These are phyloP conservation scores for Marchantia polymorpha DNA, from an alignment of 225 moss, liverwort and hornwort species.

Conservation along the genomic window DNA sequence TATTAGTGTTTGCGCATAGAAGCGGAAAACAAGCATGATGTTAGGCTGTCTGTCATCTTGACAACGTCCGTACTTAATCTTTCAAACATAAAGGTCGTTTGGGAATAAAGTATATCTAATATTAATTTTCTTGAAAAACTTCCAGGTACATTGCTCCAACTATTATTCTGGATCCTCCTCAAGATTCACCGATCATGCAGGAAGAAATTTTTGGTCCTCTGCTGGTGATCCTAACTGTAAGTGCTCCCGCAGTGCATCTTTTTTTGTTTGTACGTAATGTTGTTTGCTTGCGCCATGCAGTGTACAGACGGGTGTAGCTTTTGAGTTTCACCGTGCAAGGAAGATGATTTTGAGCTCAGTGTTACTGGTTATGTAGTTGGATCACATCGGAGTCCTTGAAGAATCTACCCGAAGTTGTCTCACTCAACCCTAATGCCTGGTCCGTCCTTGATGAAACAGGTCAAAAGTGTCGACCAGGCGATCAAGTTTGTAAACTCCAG, in stretches of 20 bases:
- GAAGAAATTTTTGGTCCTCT: constrained; percentile 50
- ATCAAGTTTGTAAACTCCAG: constrained; percentile 53
- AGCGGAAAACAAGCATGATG: background rate
- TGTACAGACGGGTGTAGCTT: too few species aligned
- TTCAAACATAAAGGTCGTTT: background rate
- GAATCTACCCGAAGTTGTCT: background rate
- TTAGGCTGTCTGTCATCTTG: background rate
- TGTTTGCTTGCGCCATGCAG: too few species aligned
- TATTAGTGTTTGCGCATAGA: too few species aligned
- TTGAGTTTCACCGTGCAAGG: too few species aligned
- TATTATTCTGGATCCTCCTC: constrained; percentile 35
- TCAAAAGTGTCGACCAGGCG: constrained; percentile 46
- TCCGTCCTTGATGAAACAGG: constrained; percentile 34
- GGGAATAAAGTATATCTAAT: background rate
- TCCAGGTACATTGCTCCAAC: constrained; percentile 44
- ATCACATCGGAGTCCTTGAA: too few species aligned
- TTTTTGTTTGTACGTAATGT: background rate
- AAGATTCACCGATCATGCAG: constrained; percentile 43
- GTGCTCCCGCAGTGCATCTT: background rate
- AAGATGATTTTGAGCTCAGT: too few species aligned
- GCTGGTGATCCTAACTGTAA: constrained; percentile 38
- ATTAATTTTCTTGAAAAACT: background rate
- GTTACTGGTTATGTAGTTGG: too few species aligned
- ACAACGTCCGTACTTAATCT: background rate
- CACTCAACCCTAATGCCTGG: background rate